Evolutionary conservation across 495 filamentous ascomycete genomes (phyloP), one percentile per base, ranked within the genome.

Genomic region (Geoglossum glabrum): DNA sequence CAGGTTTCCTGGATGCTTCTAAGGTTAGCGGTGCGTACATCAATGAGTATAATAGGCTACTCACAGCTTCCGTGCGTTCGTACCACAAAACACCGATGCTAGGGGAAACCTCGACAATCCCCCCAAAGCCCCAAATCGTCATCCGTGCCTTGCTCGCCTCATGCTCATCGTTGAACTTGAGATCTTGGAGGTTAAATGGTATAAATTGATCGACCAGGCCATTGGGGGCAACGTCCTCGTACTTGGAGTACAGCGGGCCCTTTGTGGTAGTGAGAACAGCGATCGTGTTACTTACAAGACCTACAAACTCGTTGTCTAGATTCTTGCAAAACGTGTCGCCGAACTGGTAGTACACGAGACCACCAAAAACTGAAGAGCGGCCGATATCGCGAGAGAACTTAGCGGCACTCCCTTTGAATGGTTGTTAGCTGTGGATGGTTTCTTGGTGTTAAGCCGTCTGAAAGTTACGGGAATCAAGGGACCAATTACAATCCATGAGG

Each of bases 251-350:
- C 17, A 45, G 19, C 2, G 54, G 54, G 17, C 23, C 33, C 15
- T 45, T 26, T 25, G 33, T 45, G 10, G 33, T 38, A 11, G 54
- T 38, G 10, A 56, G 23, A 10, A 56, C 33, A 27, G 54, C 26
- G 2, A 38, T 23, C 28, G 54, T 56, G 21, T 56, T 38, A 19
- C 23, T 56, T 6, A 56, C 54, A 0, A 56, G 25, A 15, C 54
- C 54, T 7, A 56, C 33, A 28, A 56, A 56, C 31, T 56, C 54
- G 11, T 26, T 31, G 2, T 38, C 54, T 3, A 30, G 26, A 17
- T 56, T 38, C 31, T 56, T 56, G 54, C 54, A 56, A 31, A 56
- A 56, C 13, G 54, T 56, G 26, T 56, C 54, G 11, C 54, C 54
- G 13, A 56, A 56, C 54, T 38, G 27, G n/a, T 38, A 38, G 26